Evolutionary conservation across 2,329 filamentous ascomycete genomes (phyloP), one percentile per base, ranked within the genome.

Genomic region (Akanthomyces muscarius): DNA sequence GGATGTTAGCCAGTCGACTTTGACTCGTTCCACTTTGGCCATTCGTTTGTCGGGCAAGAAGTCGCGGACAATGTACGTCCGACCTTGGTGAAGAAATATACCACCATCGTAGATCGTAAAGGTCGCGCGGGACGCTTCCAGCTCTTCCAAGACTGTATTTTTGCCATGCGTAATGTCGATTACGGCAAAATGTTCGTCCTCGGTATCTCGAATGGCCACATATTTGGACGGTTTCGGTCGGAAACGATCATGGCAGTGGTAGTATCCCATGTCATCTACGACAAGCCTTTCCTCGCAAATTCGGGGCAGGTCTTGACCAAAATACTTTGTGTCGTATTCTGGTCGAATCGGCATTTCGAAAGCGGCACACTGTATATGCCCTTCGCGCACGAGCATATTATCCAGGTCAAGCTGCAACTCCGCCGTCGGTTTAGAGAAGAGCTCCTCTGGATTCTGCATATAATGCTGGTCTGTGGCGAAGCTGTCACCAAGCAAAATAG

Each of bases 101-200:
- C 92, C 95, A 14, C 95, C 95, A 73, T 98, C 94, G 74, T 99
- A 99, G 64, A 99, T 85, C 1, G 92, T 97, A 75, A 97, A 98
- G 68, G 92, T 94, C 1, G 94, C 94, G n/a, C 95, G 87, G 1
- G 90, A 95, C 1, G 92, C 91, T 76, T 98, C 95, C n/a, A 99
- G 83, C 76, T 98, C 93, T 78, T 99, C 95, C 1, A 99, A 83
- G 0, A 99, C 90, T 0, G 88, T 79, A 71, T 98, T 98, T 61
- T 86, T 86, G 30, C 88, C 88, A 68, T 95, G 86, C 0, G 91
- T 95, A 16, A 89, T 89, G 77, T 99, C 92, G 59, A 99, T 86
- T 57, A 99, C 90, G 28, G 95, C 94, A 72, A 97, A 97, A 71
- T 96, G 90, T n/a, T 91, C 88, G 65, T 97, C 91, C 66, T 87